Evolutionary conservation across 2,329 filamentous ascomycete genomes (phyloP), one percentile per base, ranked within the genome.

Genomic region (Acrodontium crateriforme): DNA sequence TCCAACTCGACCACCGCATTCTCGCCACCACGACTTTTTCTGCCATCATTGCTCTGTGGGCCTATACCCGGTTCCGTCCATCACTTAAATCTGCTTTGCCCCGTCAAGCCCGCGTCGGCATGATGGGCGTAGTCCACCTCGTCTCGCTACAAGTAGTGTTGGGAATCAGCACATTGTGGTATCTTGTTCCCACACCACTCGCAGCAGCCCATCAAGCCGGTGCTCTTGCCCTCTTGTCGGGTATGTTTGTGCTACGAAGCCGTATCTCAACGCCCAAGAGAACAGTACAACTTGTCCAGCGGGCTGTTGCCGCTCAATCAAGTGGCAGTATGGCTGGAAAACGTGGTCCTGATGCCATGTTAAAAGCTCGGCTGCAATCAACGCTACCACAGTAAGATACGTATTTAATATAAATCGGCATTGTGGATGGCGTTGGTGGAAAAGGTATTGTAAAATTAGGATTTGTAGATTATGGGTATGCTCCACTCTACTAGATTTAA

Each of bases 121-220:
- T 87, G 32, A 62, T 73, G 26, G 87, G 85, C 4, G 65, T 94
- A 9, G 71, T 94, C 12, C 84, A 89, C 46, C 71, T 94, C 11
- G 83, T 80, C 2, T 71, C 69, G 32, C 36, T 91, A 40, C 89
- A 98, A 58, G 85, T 83, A 15, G 64, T 74, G 1, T 69, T 98
- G 4, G 89, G 89, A 14, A 93, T 98, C 53, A 74, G 68, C 38
- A 98, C 89, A 0, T 65, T 98, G 35, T 76, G 93, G 45, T 95
- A 94, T 60, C 76, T 98, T 53, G 85, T 98, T 1, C 89, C 91
- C 4, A 78, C 78, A 2, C 77, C 78, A 37, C 62, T 98, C 7
- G 89, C 87, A 1, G 84, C 87, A 3, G 75, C 82, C 6, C 89
- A 98, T 55, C 89, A 98, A 58, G 89, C 89, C 2, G 87, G 89